Evolutionary conservation across 768 basidiomycete genomes (phyloP).

Genomic region (Boletellus emodensis): DNA sequence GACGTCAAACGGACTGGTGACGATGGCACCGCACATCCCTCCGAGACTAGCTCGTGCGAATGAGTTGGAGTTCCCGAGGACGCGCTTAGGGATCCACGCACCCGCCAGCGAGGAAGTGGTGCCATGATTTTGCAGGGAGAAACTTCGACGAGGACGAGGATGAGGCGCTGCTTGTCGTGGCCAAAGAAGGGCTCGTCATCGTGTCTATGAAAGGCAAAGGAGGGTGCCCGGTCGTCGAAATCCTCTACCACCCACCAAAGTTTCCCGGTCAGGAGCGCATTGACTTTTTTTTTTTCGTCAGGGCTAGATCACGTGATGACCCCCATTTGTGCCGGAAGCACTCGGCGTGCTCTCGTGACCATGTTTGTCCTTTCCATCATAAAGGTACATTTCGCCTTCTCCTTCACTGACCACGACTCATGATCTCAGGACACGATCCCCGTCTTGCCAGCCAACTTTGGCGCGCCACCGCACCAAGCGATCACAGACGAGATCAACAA

Average conservation of each 20-base stretch:
- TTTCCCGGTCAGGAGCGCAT: neutral
- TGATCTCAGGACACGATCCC: conserved; percentile 77
- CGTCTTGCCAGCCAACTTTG: conserved; percentile 85
- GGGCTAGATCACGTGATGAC: conserved; percentile 12
- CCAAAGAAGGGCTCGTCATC: conserved; percentile 10
- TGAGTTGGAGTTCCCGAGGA: conserved; percentile 2
- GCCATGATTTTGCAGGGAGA: conserved; percentile 75
- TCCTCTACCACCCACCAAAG: neutral
- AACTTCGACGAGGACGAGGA: conserved; percentile 34
- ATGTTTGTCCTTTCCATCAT: conserved; percentile 49
- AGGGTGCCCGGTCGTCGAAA: neutral
- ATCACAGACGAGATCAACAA: conserved; percentile 86
- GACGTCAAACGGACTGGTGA: conserved; percentile 97
- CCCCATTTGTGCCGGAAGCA: neutral
- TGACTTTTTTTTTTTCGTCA: conserved; percentile 1
- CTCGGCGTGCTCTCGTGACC: too few relatives aligned
- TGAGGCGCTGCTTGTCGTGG: conserved; percentile 24
- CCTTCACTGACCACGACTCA: neutral
- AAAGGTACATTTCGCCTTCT: conserved; percentile 27
- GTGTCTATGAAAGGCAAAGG: conserved; percentile 1
- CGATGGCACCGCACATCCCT: conserved; percentile 95
- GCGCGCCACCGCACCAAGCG: conserved; percentile 69
- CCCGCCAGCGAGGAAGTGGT: conserved; percentile 86
- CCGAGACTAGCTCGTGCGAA: conserved; percentile 59
- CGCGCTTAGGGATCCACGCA: conserved; percentile 35